Evolutionary conservation across 1,284 basidiomycete genomes (phyloP), one percentile per base, ranked within the genome.

Genomic region (Lignosus rhinocerotis): DNA sequence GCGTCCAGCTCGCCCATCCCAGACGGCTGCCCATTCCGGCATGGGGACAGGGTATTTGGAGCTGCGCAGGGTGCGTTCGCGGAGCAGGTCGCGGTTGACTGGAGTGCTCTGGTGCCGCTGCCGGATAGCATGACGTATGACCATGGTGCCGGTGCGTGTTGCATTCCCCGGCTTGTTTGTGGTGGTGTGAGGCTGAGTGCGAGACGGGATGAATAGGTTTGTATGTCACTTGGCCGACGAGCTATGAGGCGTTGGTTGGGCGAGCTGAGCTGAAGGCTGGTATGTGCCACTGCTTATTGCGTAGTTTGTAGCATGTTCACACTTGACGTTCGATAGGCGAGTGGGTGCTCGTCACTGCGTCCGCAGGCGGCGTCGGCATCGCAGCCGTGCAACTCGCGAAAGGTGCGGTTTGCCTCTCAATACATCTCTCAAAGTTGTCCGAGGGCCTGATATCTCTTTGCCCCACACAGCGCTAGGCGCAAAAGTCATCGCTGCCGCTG

Each of bases 301-400:
- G 25, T 2, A 17, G 11, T 14, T 38, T 44, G 0, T 47, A 44
- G 16, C 39, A 43, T 16, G 17, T n/a, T 19, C 31, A 30, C 16
- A 46, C 25, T 47, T 65, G 32, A 51, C 31, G n/a, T 53, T 38
- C 16, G 43, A 21, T 48, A 92, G 92, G 88, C 30, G 94, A 97
- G 75, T 94, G 90, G 85, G 85, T 96, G 2, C 82, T 96, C 14
- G 87, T 96, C 6, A 90, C 90, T 52, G 94, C 92, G 10, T 90
- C 90, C n/a, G 93, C 92, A 1, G 93, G 93, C 11, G 96, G 96
- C 30, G 95, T 99, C 4, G 96, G 96, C 0, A 86, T 98, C 50
- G 87, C 88, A 8, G 95, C 95, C 3, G 87, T 94, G 14, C 95
- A 97, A 70, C 80, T 96, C 53, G 94, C 93, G 16, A 96, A 96